Conservation (phyloP, 495 filamentous ascomycete genomes). For the Jackrogersella multiformis region DNA sequence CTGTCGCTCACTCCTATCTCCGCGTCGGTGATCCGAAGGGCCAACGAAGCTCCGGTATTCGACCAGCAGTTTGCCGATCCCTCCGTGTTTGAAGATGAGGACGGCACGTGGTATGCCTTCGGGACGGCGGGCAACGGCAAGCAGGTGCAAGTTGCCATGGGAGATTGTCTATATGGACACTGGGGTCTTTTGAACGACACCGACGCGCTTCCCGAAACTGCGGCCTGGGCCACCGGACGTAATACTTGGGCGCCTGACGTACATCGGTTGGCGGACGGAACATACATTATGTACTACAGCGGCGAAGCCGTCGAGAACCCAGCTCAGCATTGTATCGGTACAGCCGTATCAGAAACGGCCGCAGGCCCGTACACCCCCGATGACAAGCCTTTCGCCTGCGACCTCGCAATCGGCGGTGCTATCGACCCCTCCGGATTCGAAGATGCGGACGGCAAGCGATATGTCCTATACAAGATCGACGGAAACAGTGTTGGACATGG, state of each 20-base stretch:
- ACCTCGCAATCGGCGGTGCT: slow-evolving; percentile 60
- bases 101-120: slow-evolving; percentile 52
- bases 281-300: slow-evolving; percentile 69
- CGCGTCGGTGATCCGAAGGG: slow-evolving; percentile 29
- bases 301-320: slow-evolving; percentile 52
- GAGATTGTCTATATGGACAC: slow-evolving; percentile 27
- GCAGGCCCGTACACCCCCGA: slow-evolving; percentile 63
- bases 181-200: slow-evolving; percentile 45
- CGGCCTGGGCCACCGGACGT: slow-evolving; percentile 43
- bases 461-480: slow-evolving; percentile 70
- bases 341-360: slow-evolving; percentile 53
- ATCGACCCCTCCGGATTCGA: slow-evolving; percentile 67
- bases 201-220: slow-evolving; percentile 45
- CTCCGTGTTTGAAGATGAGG: slow-evolving; percentile 43
- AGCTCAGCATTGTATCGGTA: slow-evolving; percentile 64
- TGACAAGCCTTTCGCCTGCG: slow-evolving; percentile 60
- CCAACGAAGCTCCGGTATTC: slow-evolving; percentile 28
- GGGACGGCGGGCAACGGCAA: slow-evolving; percentile 45
- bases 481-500: slow-evolving; percentile 68
- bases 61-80: slow-evolving; percentile 50
- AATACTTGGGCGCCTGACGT: slow-evolving; percentile 65
- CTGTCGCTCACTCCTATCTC: slow-evolving; percentile 24
- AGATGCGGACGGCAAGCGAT: slow-evolving; percentile 62
- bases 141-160: slow-evolving; percentile 50
- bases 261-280: slow-evolving; percentile 45